Base-by-base conservation (phyloP, 2,329 filamentous ascomycete genomes). In the Hansfordia pulvinata region DNA sequence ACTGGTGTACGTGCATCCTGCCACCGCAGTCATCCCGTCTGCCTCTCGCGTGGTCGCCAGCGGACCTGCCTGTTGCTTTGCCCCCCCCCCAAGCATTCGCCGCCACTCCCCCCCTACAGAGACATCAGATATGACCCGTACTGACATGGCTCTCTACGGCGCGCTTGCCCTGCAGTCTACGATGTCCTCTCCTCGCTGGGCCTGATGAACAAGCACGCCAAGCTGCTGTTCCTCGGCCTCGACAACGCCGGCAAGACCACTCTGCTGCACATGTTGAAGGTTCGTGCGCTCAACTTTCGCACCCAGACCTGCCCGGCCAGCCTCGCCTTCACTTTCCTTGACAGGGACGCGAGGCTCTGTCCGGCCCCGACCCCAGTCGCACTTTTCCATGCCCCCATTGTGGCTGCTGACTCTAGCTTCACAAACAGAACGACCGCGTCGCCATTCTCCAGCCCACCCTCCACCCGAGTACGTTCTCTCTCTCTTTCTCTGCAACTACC, bases 201-300 rank as follows among this genome's bases (percentile, higher is more conserved):
- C 44, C 69, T 93, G 47, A 66, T 88, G 41, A 93, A 93, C 73
- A 93, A 93, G 70, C 83, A 93, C 56, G 85, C 84, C 47, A 93
- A 93, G 71, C 72, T 93, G 33, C 71, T 93, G 32, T 93, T 93
- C 62, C 74, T 93, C 37, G 85, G 85, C 43, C 76, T 93, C 35
- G 85, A 93, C 55, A 93, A 93, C 62, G 85, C 85, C 27, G 85
- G 85, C 58, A 93, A 93, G 69, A 93, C 85, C 28, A 93, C 85
- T 23, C 64, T 93, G 43, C 63, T 93, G 50, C 85, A 93, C 60
- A 93, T 93, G 85, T 59, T 93, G 58, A 93, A 93, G 80, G 80
- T 85, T 56, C 46, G 69, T 54, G 30, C 20, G 13, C 27, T 19
- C 19, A 27, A n/a, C n/a, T n/a, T n/a, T n/a, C n/a, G n/a, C n/a